phyloP scores from a whole-genome alignment of 2,329 filamentous ascomycete species.

The Pezizomycotina sp. region DNA sequence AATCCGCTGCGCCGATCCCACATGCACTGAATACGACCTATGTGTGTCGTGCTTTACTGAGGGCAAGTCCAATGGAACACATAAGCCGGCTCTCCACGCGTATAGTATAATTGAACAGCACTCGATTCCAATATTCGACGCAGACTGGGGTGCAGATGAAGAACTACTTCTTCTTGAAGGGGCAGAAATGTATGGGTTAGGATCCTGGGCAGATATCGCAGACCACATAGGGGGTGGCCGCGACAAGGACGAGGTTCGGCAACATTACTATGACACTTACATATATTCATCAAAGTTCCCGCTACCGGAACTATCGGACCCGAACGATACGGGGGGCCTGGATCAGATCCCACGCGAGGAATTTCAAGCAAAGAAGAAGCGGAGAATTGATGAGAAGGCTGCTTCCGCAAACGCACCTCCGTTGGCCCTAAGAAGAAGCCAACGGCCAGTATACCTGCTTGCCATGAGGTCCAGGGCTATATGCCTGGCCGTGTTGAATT shows the following conservation, averaged over 20 bases:
- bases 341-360: slow-evolving; percentile 73
- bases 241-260: slow-evolving; percentile 83
- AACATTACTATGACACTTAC: slow-evolving; percentile 83
- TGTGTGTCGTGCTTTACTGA: slow-evolving; percentile 89
- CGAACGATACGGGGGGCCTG: slow-evolving; percentile 60
- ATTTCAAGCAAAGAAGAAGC: slow-evolving; percentile 84
- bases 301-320: slow-evolving; percentile 69
- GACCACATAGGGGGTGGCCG: slow-evolving; percentile 95
- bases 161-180: slow-evolving; percentile 87
- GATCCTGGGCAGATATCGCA: slow-evolving; percentile 94
- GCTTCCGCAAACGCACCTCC: slow-evolving; percentile 74
- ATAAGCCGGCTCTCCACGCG: slow-evolving; percentile 71
- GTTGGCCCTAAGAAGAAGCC: slow-evolving; percentile 82
- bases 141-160: slow-evolving; percentile 93
- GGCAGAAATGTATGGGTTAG: slow-evolving; percentile 86
- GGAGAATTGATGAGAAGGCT: slow-evolving; percentile 78
- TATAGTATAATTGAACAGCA: slow-evolving; percentile 96
- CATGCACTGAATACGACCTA: slow-evolving; percentile 87
- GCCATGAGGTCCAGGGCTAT: slow-evolving; percentile 95
- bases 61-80: slow-evolving; percentile 62
- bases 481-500: slow-evolving; percentile 97
- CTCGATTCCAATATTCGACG: slow-evolving; percentile 88
- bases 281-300: slow-evolving; percentile 72
- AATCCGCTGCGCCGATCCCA: slow-evolving; percentile 70
- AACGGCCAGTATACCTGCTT: slow-evolving; percentile 83